These are phyloP conservation scores for Boletus coccyginus DNA, from an alignment of 768 basidiomycete species.

Conservation along the genomic window DNA sequence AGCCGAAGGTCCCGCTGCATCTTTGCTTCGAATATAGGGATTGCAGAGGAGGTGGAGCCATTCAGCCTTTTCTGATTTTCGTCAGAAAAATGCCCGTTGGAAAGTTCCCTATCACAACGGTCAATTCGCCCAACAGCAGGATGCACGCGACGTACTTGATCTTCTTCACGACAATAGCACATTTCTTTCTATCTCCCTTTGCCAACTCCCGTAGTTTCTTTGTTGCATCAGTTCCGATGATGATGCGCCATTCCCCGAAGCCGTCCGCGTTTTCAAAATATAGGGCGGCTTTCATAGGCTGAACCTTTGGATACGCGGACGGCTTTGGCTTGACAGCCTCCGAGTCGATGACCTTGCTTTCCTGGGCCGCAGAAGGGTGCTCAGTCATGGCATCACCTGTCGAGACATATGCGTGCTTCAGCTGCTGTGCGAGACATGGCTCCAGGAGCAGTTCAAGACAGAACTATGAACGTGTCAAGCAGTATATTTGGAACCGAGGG, in stretches of 20 bases:
- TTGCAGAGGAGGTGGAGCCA: slow-evolving; percentile 35
- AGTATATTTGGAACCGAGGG: too few species aligned
- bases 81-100: slow-evolving; percentile 63
- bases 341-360: not conserved
- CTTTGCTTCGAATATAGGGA: slow-evolving; percentile 70
- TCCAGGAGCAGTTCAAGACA: slow-evolving; percentile 22
- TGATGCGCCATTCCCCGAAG: slow-evolving; percentile 64
- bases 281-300: slow-evolving; percentile 58
- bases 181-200: slow-evolving; percentile 43
- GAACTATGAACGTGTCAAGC: slow-evolving; percentile 17
- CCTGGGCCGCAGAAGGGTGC: not conserved
- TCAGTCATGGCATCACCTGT: not conserved
- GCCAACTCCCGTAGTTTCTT: slow-evolving; percentile 47
- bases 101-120: slow-evolving; percentile 51
- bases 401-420: slow-evolving; percentile 11
- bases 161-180: slow-evolving; percentile 61
- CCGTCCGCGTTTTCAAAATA: slow-evolving; percentile 57
- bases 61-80: slow-evolving; percentile 65
- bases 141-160: slow-evolving; percentile 47
- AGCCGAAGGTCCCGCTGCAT: slow-evolving; percentile 51
- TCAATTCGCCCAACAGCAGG: not conserved
- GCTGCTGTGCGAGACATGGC: slow-evolving; percentile 9
- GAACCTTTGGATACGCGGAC: slow-evolving; percentile 44
- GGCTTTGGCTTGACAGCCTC: slow-evolving; percentile 9
- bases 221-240: slow-evolving; percentile 53